Evolutionary conservation across 345 rosid genomes (phyloP), one percentile per base, ranked within the genome.

Genomic region (Aquilaria yunnanensis): DNA sequence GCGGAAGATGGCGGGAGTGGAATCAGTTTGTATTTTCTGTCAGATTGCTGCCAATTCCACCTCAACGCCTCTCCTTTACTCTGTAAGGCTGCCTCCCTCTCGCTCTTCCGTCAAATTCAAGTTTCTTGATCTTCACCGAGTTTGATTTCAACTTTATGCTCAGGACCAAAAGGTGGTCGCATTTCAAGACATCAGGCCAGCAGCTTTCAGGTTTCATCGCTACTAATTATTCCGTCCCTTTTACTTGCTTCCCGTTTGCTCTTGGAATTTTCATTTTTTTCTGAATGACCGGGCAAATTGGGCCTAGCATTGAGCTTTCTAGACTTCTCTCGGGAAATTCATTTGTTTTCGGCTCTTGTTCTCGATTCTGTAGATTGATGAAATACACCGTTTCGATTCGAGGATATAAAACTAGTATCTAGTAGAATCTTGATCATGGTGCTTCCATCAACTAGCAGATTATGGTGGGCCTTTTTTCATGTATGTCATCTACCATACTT

Each of bases 91-190:
- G 43, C 43, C 51, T 43, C 59, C 60, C 68, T 51, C 53, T 49
- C 68, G 63, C 59, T 61, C 59, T 32, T 4, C 34, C 54, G 49
- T 16, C 37, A 10, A 5, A 14, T 60, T 47, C 33, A 9, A 9
- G 3, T 50, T 13, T 10, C 62, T 48, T 6, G 12, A 23, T 61
- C 12, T 51, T 70, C 30, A 66, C 61, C 51, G 45, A 56, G 34
- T 41, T 54, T 12, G 23, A 47, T 65, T 67, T 56, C 23, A 23
- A 23, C 23, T 3, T 49, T 32, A 51, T 56, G 47, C 62, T 74
- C 82, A 90, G 97, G 96, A 93, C 69, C 87, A 85, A 11, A 90
- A 78, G 68, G 92, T 90, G 57, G 69, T 88, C 47, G 96, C 97
- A 23, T 90, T 93, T 77, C 86, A 79, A 66, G 97, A 93, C 62